Evolutionary conservation across 192 early-diverging fungal species (phyloP).

Genomic region (Podila minutissima): DNA sequence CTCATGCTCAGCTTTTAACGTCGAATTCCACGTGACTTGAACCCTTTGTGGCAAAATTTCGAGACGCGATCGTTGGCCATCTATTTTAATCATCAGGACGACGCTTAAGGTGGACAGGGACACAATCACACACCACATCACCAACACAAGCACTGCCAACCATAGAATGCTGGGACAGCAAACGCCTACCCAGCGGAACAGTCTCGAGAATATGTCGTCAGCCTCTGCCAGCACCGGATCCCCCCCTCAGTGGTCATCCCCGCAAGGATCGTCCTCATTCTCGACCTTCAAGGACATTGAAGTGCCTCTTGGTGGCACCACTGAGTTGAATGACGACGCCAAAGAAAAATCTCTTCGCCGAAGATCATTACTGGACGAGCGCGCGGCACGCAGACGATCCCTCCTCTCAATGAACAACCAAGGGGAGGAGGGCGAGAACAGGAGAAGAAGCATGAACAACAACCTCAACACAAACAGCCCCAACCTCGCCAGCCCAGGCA

Average conservation of each 20-base stretch:
- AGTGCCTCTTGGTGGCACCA: conserved; percentile 44
- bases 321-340: conserved; percentile 47
- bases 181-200: conserved; percentile 16
- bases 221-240: conserved; percentile 5
- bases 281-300: conserved; percentile 43
- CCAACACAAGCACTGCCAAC: too few species aligned
- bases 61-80: too few species aligned
- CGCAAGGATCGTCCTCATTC: conserved; percentile 24
- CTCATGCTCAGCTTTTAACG: too few species aligned
- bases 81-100: too few species aligned
- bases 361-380: conserved; percentile 37
- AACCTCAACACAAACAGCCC: not conserved
- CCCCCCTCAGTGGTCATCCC: conserved; percentile 12
- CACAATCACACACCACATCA: not conserved
- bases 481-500: conserved; percentile 16
- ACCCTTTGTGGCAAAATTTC: too few species aligned
- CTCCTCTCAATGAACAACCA: conserved; percentile 8
- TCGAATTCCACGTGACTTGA: too few species aligned
- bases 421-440: conserved; percentile 18
- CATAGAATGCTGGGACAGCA: conserved; percentile 39
- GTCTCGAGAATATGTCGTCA: conserved; percentile 11
- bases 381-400: conserved; percentile 36
- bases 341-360: conserved; percentile 45
- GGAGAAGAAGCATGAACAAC: conserved; percentile 19
- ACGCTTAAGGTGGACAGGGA: not conserved